Percentiles rank a stretch among this genome's conserved stretches.
Conservation (phyloP, 768 basidiomycete genomes). For the Plicaturopsis crispa region DNA sequence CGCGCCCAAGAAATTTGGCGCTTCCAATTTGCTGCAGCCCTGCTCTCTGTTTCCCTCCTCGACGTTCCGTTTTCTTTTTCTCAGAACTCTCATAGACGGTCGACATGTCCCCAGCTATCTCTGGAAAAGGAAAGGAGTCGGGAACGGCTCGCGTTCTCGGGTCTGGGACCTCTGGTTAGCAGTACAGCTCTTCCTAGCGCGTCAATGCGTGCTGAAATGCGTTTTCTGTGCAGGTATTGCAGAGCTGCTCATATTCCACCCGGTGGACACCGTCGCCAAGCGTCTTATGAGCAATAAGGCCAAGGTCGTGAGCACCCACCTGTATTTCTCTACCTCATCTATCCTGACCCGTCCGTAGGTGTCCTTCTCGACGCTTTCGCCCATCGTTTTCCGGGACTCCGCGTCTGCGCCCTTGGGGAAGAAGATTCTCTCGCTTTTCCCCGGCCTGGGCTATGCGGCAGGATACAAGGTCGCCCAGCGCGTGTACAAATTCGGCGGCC, state of each 20-base stretch:
- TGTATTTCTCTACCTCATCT: slow-evolving; percentile 9
- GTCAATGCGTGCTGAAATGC: slow-evolving; percentile 6
- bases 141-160: slow-evolving; percentile 86
- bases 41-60: no score
- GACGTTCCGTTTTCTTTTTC: no score
- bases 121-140: slow-evolving; percentile 64
- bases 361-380: slow-evolving; percentile 51
- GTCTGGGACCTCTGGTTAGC: slow-evolving; percentile 80
- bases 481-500: slow-evolving; percentile 97
- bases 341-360: slow-evolving; percentile 35
- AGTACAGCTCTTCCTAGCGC: neutral
- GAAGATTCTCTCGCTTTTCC: slow-evolving; percentile 90
- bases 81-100: no score
- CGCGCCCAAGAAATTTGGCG: no score
- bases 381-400: slow-evolving; percentile 84
- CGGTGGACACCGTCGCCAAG: slow-evolving; percentile 97
- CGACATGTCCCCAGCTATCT: slow-evolving; percentile 40
- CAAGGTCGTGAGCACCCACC: slow-evolving; percentile 39
- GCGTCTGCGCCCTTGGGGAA: slow-evolving; percentile 57
- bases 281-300: slow-evolving; percentile 96
- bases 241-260: slow-evolving; percentile 92
- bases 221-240: slow-evolving; percentile 61
- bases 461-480: slow-evolving; percentile 96
- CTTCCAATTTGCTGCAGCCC: no score
- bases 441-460: slow-evolving; percentile 95